These are phyloP conservation scores for Hypoxylon sp. DNA, from an alignment of 2,329 filamentous ascomycete genomes.

Conservation along the genomic window DNA sequence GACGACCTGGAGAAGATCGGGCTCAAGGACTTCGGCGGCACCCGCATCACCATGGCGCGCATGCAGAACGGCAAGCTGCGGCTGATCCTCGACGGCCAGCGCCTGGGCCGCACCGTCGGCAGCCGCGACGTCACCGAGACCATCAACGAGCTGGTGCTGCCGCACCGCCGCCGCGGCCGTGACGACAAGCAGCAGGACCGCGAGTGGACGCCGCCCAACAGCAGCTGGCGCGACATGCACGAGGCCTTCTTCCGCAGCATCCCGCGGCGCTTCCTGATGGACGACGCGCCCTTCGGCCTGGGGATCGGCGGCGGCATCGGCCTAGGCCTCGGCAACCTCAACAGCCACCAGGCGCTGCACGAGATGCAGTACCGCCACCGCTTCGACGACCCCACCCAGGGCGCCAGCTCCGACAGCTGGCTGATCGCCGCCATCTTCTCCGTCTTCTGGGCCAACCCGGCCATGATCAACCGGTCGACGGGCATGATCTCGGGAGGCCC, in stretches of 20 bases:
- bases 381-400: conserved; percentile 59
- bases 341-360: conserved; percentile 32
- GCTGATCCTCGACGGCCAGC: conserved; percentile 53
- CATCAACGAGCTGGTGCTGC: conserved; percentile 56
- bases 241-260: conserved; percentile 53
- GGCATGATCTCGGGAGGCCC: conserved; percentile 28
- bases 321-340: conserved; percentile 36
- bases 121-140: conserved; percentile 56
- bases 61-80: conserved; percentile 60
- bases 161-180: conserved; percentile 52
- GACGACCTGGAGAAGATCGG: conserved; percentile 56
- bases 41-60: conserved; percentile 55
- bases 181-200: conserved; percentile 47
- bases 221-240: conserved; percentile 56
- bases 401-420: conserved; percentile 57
- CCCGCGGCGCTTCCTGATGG: conserved; percentile 49
- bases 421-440: conserved; percentile 59
- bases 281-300: conserved; percentile 48
- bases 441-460: conserved; percentile 58
- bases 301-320: conserved; percentile 24
- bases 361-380: conserved; percentile 43
- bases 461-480: conserved; percentile 55
- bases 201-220: conserved; percentile 56
- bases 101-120: conserved; percentile 53
- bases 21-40: conserved; percentile 53